phyloP scores from a whole-genome alignment of 441 rosid genomes.

The Syzygium syzygioides region DNA sequence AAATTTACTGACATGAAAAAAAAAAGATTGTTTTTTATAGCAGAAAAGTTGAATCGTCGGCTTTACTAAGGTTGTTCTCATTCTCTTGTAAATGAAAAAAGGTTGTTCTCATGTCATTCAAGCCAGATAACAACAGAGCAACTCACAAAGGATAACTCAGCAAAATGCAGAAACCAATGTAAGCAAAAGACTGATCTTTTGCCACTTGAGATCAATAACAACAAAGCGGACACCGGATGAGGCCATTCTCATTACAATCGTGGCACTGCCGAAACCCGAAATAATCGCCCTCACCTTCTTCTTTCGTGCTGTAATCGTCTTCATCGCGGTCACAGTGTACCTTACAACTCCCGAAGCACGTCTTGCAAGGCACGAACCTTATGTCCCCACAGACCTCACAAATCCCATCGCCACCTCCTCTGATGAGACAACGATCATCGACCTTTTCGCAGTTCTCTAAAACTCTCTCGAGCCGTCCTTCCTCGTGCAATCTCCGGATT shows the following conservation, averaged over 20 bases:
- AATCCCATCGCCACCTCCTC: conserved; percentile 11
- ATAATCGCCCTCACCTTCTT: conserved; percentile 27
- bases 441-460: conserved; percentile 48
- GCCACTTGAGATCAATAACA: background rate
- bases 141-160: background rate
- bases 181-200: background rate
- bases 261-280: conserved; percentile 83
- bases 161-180: background rate
- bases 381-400: conserved; percentile 88
- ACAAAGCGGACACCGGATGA: conserved; percentile 55
- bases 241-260: conserved; percentile 92
- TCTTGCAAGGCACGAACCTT: conserved; percentile 82
- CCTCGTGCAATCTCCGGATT: conserved; percentile 65
- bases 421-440: conserved; percentile 6
- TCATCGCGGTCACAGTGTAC: conserved; percentile 43
- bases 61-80: background rate
- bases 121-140: background rate
- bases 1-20: background rate
- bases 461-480: conserved; percentile 62
- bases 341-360: conserved; percentile 91
- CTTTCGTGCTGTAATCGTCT: conserved; percentile 7
- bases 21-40: too few species aligned
- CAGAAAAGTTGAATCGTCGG: background rate
- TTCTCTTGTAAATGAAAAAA: background rate
- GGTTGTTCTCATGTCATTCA: background rate